Evolutionary conservation across 225 moss, liverwort and hornwort species (phyloP).

Genomic region (Pseudisothecium myosuroides): DNA sequence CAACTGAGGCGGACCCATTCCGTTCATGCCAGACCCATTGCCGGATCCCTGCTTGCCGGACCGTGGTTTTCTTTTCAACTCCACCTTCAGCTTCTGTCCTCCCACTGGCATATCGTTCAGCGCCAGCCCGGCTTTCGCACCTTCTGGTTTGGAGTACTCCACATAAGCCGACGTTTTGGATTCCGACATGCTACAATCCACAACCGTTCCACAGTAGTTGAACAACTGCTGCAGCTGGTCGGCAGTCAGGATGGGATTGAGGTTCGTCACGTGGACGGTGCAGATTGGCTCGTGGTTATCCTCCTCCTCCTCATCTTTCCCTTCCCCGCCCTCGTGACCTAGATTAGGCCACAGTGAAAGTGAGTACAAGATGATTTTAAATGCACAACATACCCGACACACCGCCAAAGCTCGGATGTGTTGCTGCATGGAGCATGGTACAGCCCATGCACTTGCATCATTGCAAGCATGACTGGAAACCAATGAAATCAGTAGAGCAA

Average conservation of each 20-base stretch:
- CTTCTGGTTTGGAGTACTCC: constrained; percentile 84
- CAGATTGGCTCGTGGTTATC: constrained; percentile 52
- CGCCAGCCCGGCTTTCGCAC: constrained; percentile 80
- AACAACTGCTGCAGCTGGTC: constrained; percentile 92
- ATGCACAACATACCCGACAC: neutral
- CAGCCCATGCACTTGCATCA: neutral
- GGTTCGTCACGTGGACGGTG: constrained; percentile 78
- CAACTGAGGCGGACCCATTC: constrained; percentile 67
- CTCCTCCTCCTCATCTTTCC: constrained; percentile 28
- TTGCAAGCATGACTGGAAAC: neutral
- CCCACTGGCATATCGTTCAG: constrained; percentile 95
- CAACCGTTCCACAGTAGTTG: constrained; percentile 85
- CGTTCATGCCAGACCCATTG: constrained; percentile 44
- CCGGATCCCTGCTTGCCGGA: constrained; percentile 56
- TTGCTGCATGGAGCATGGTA: neutral
- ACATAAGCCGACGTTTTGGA: constrained; percentile 86
- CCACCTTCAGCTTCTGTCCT: constrained; percentile 82
- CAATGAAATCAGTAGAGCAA: neutral
- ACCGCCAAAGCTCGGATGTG: neutral
- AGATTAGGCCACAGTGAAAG: neutral
- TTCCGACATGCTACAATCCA: constrained; percentile 81
- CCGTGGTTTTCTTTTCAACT: constrained; percentile 68
- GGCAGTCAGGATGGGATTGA: constrained; percentile 73
- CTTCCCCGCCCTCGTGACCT: neutral
- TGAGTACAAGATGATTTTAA: neutral